Conservation (phyloP, 352 stramenopile species). For the Phytopythium helicoides region DNA sequence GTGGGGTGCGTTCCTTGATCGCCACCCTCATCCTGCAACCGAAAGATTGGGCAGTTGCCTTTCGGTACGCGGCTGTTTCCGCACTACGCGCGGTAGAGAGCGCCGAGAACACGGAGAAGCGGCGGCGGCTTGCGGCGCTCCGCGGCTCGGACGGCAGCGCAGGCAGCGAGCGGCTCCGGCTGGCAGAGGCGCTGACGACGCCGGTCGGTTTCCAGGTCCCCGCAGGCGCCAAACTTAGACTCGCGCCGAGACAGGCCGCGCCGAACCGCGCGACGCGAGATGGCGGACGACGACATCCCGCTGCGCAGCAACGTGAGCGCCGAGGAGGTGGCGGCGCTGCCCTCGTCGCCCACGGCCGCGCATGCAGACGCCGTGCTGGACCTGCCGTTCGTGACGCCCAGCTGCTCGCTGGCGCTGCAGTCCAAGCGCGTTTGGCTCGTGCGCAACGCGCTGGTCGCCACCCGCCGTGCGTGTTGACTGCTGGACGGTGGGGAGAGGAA, state of each 20-base stretch:
- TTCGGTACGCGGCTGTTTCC: too few species aligned
- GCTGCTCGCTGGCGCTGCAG: conserved; percentile 60
- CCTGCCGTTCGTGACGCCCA: conserved; percentile 58
- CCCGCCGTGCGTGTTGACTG: conserved; percentile 31
- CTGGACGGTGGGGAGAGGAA: neutral
- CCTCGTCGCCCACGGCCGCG: conserved; percentile 49
- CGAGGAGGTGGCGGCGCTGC: conserved; percentile 43
- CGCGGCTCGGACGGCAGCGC: too few species aligned
- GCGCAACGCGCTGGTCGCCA: conserved; percentile 69
- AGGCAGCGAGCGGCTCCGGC: neutral
- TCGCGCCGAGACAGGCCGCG: too few species aligned
- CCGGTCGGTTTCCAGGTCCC: neutral
- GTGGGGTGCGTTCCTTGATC: neutral
- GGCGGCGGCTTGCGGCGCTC: too few species aligned
- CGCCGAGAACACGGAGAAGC: conserved; percentile 11
- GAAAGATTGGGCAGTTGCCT: too few species aligned
- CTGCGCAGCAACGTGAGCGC: conserved; percentile 52
- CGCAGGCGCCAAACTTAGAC: too few species aligned
- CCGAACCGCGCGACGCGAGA: neutral
- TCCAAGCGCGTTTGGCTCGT: conserved; percentile 66
- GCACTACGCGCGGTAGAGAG: conserved; percentile 18
- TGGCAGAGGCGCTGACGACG: neutral
- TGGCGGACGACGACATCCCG: conserved; percentile 30
- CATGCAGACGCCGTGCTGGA: conserved; percentile 43
- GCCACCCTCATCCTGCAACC: too few species aligned